Conservation (phyloP, 306 rosid species). For the Sechiopsis laciniata region DNA sequence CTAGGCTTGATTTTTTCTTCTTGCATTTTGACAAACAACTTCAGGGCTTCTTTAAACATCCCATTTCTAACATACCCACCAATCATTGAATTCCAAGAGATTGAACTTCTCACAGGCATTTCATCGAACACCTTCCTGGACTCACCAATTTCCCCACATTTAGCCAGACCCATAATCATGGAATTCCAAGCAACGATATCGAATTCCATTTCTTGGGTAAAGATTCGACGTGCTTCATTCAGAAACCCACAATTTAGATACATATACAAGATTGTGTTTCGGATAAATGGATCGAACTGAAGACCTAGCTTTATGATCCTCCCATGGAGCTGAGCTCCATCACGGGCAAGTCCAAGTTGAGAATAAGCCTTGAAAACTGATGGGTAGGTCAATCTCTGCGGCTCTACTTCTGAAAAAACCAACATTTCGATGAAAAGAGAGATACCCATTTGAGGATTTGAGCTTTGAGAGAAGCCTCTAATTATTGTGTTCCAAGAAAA, state of each 20-base stretch:
- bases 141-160: constrained; percentile 62
- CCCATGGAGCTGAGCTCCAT: constrained; percentile 81
- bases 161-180: constrained; percentile 66
- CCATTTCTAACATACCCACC: constrained; percentile 83
- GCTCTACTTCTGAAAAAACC: constrained; percentile 28
- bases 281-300: constrained; percentile 42
- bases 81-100: constrained; percentile 79
- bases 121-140: constrained; percentile 56
- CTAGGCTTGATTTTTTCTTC: constrained; percentile 43
- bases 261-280: constrained; percentile 59
- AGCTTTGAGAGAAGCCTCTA: constrained; percentile 70
- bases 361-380: constrained; percentile 79
- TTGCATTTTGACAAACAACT: constrained; percentile 60
- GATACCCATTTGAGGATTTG: constrained; percentile 48
- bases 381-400: constrained; percentile 57
- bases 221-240: constrained; percentile 51
- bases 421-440: constrained; percentile 73
- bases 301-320: constrained; percentile 58
- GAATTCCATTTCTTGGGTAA: constrained; percentile 41
- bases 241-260: constrained; percentile 59
- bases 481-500: constrained; percentile 77
- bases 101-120: constrained; percentile 44
- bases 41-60: constrained; percentile 46
- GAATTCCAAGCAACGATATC: constrained; percentile 73
- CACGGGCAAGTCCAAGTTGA: constrained; percentile 46